Conservation (phyloP, 1,284 basidiomycete genomes). For the Tilletia setariae region DNA sequence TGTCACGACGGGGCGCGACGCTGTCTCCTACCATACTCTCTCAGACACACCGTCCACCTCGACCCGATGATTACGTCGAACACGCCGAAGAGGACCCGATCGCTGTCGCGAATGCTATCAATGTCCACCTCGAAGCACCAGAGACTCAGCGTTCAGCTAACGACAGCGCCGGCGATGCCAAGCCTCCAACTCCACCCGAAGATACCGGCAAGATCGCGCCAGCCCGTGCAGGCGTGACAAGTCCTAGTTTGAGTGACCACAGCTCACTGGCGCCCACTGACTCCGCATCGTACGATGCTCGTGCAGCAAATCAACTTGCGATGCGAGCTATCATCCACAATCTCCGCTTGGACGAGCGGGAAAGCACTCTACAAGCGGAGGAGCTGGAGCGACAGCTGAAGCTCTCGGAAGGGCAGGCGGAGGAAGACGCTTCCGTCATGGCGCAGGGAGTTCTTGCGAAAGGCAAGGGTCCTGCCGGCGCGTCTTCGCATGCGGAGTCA, state of each 20-base stretch:
- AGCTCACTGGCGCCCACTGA: conserved; percentile 31
- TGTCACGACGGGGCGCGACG: neutral
- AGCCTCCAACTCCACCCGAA: no score
- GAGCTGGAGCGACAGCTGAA: conserved; percentile 36
- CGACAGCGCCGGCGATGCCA: neutral
- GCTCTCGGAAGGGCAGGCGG: conserved; percentile 19
- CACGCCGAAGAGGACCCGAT: neutral
- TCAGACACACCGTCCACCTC: neutral
- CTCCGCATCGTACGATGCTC: conserved; percentile 38
- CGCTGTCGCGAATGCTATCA: neutral
- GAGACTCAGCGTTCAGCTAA: neutral
- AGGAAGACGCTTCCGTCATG: neutral
- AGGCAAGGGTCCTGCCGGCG: neutral
- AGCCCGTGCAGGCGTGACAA: neutral
- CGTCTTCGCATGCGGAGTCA: conserved; percentile 30
- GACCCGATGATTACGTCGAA: no score
- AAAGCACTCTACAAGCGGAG: conserved; percentile 34
- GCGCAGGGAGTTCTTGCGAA: no score
- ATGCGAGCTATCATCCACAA: conserved; percentile 45
- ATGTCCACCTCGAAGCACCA: neutral
- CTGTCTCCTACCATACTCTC: neutral
- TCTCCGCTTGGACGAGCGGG: conserved; percentile 41
- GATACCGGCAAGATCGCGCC: no score
- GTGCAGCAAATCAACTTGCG: conserved; percentile 56
- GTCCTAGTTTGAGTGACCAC: conserved; percentile 3